Conservation (phyloP, 163 green algal species). For the Prototheca wickerhamii region DNA sequence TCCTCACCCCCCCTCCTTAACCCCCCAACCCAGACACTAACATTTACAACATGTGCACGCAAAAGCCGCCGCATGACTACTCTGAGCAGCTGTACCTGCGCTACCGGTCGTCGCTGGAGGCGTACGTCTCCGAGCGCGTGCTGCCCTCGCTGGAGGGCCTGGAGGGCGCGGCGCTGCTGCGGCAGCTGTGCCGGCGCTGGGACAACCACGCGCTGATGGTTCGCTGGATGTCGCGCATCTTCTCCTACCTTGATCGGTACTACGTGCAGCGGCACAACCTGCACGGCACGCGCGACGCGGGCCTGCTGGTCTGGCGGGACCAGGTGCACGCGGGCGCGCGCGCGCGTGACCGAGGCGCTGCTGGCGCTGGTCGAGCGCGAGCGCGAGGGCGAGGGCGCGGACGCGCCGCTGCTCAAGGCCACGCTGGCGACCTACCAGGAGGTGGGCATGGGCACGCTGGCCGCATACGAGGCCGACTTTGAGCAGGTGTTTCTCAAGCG, state of each 20-base stretch:
- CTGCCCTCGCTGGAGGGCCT: background rate
- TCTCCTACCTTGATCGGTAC: conserved; percentile 99
- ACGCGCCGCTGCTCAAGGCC: conserved; percentile 84
- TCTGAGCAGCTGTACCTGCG: conserved; percentile 90
- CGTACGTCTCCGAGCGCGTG: conserved; percentile 82
- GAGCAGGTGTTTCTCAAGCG: conserved; percentile 75
- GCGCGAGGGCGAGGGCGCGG: conserved; percentile 87
- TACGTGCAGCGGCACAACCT: conserved; percentile 90
- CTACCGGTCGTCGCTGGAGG: conserved; percentile 77
- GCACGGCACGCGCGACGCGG: conserved; percentile 82
- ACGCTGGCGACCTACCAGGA: conserved; percentile 84
- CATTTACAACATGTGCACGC: conserved; percentile 99
- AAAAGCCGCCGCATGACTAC: conserved; percentile 97
- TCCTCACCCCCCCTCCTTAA: background rate
- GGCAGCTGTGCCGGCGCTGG: conserved; percentile 83
- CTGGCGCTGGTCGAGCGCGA: conserved; percentile 78
- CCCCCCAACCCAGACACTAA: conserved; percentile 49
- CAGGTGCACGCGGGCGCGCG: background rate
- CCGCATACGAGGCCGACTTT: conserved; percentile 92
- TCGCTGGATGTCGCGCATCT: conserved; percentile 93
- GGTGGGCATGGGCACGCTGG: conserved; percentile 84
- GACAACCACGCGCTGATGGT: conserved; percentile 97
- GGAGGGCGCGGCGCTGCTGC: conserved; percentile 75
- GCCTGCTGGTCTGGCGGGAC: conserved; percentile 72
- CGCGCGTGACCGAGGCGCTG: conserved; percentile 65